Conservation (phyloP, 75 land plant species). For the Azolla pinnata region DNA sequence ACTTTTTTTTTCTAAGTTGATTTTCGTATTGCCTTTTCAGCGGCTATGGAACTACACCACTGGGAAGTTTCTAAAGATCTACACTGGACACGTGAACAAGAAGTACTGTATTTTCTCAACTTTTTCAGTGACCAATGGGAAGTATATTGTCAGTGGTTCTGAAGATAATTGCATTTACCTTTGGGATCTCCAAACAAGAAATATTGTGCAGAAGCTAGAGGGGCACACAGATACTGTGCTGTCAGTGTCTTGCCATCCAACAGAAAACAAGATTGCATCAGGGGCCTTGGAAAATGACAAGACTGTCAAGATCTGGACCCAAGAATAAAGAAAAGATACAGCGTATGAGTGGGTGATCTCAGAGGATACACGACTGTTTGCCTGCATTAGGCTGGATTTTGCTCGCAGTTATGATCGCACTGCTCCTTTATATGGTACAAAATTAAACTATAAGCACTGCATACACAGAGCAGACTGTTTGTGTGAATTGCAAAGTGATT, state of each 20-base stretch:
- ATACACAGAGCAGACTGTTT: too few relatives aligned
- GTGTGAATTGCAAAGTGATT: too few relatives aligned
- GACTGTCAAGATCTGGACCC: slow-evolving; percentile 78
- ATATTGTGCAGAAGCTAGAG: slow-evolving; percentile 73
- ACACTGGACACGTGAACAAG: slow-evolving; percentile 72
- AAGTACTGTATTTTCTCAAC: slow-evolving; percentile 76
- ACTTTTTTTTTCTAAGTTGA: too few relatives aligned
- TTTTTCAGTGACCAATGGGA: slow-evolving; percentile 89
- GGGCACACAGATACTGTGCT: slow-evolving; percentile 83
- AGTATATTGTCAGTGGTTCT: slow-evolving; percentile 86
- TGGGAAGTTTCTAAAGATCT: slow-evolving; percentile 75
- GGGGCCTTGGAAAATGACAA: slow-evolving; percentile 69
- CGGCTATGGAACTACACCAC: slow-evolving; percentile 68
- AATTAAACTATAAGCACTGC: too few relatives aligned
- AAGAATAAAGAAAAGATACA: slow-evolving; percentile 18
- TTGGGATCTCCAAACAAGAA: slow-evolving; percentile 75
- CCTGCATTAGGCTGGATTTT: too few relatives aligned
- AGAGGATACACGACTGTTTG: too few relatives aligned
- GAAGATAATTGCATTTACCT: slow-evolving; percentile 75
- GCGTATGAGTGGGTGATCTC: background rate
- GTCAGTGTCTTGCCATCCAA: slow-evolving; percentile 77
- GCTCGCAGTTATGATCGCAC: too few relatives aligned
- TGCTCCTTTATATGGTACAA: too few relatives aligned
- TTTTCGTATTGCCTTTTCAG: too few relatives aligned
- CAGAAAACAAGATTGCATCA: slow-evolving; percentile 81